Base-by-base conservation (phyloP, 148 eudicot species). In the Chenopodium suecicum region DNA sequence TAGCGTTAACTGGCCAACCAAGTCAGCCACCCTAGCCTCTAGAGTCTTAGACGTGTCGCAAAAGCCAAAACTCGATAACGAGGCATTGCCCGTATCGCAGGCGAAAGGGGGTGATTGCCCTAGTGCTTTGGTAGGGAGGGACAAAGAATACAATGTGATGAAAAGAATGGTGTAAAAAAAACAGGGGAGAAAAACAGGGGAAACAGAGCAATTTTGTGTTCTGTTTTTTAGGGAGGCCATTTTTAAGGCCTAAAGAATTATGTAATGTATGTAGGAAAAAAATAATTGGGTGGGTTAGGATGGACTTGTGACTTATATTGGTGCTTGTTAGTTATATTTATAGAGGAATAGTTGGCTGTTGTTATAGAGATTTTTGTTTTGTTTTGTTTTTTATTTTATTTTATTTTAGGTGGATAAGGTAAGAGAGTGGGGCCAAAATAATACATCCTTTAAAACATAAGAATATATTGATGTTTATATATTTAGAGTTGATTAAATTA, bases 1-100 rank as follows among this genome's bases (percentile, higher is more conserved):
- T 81, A 93, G 75, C 25, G 91, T 93, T 23, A 93, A 82, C 79
- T 90, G 78, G 16, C 86, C 79, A 0, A 93, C 89, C 20, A 93
- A 29, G 68, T 93, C 97, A 4, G 50, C 63, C 58, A 93, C 94
- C 76, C 94, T 80, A 0, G 70, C 82, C 17, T 76, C 64, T 6
- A 89, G 73, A 34, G 80, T 84, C 78, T 75, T 66, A 2, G 90
- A 62, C 46, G 80, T 68, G 79, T 91, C 86, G 73, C 97, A 93
- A 66, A 93, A 93, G 17, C 86, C 83, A 23, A 89, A 82, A 34
- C 62, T 75, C 6, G 84, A 85, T 16, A 89, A 7, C 37, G 86
- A 81, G 8, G 90, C 83, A 46, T 89, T 91, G 64, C n/a, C 48
- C 17, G 81, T 70, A 46, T 89, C 91, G 78, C 97, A 93, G 47